Conservation (phyloP, 2,329 filamentous ascomycete species). For the Fusarium phyllophilum region DNA sequence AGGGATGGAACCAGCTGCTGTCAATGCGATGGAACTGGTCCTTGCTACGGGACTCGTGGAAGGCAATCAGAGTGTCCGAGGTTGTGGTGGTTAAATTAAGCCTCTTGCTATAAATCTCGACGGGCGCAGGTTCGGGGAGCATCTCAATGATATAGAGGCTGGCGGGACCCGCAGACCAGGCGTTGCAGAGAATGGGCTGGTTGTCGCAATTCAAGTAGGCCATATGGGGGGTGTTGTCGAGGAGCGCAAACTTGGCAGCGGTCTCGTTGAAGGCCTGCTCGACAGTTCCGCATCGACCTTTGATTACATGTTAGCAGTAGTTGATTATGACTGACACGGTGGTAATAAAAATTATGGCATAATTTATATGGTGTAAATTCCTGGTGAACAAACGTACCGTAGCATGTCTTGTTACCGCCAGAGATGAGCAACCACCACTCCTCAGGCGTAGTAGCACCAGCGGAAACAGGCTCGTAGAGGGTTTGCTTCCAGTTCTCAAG, state of each 20-base stretch:
- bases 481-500: slow-evolving; percentile 77
- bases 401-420: slow-evolving; percentile 83
- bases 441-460: slow-evolving; percentile 70
- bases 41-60: slow-evolving; percentile 63
- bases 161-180: slow-evolving; percentile 74
- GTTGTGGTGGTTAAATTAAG: slow-evolving; percentile 77
- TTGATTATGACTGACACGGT: neutral
- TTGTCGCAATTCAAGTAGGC: slow-evolving; percentile 78
- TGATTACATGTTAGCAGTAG: slow-evolving; percentile 32
- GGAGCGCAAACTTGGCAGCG: slow-evolving; percentile 69
- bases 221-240: slow-evolving; percentile 72
- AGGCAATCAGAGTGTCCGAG: slow-evolving; percentile 68
- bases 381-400: slow-evolving; percentile 56
- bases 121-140: slow-evolving; percentile 70
- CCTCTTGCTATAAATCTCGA: slow-evolving; percentile 71
- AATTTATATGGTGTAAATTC: neutral
- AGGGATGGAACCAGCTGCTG: slow-evolving; percentile 74
- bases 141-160: slow-evolving; percentile 74
- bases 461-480: slow-evolving; percentile 69
- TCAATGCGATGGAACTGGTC: slow-evolving; percentile 63
- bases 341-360: neutral
- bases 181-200: slow-evolving; percentile 79
- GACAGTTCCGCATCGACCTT: slow-evolving; percentile 71
- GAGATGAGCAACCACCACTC: slow-evolving; percentile 82
- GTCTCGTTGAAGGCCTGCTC: slow-evolving; percentile 75